Base-by-base conservation (phyloP, 1,284 basidiomycete species). In the Quambalaria eucalypti region DNA sequence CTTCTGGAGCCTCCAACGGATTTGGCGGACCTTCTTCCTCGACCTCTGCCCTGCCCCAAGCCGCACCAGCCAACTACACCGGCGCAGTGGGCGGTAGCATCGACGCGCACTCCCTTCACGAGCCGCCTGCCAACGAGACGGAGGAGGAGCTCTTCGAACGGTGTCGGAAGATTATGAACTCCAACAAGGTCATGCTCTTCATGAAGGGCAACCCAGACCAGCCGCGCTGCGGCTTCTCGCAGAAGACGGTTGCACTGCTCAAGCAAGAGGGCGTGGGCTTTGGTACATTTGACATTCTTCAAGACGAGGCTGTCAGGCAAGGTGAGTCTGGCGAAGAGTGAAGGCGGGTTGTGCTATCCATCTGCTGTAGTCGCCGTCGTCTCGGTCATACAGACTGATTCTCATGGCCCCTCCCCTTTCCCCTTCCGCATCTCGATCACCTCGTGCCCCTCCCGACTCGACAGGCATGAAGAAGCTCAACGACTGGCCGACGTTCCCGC, bases 181-280 rank as follows among this genome's bases (percentile, higher is more conserved):
- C 80, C 68, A 78, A 78, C 67, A 80, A 80, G 61, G 81, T 96
- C 48, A 84, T 98, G 54, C 78, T 98, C 55, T 97, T 98, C 82
- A 98, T 98, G 92, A 98, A 98, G 79, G 95, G 93, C 23, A 86
- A 85, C 61, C 88, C 89, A 0, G 83, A 86, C 47, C 80, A 82
- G 26, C 95, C 76, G 40, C 30, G 69, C 44, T 78, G 93, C 66
- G 95, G 86, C 8, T 87, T 87, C 77, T 85, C 83, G 49, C 80
- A 85, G 39, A 81, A 84, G 77, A 85, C 84, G 12, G 84, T 87
- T 50, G 82, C 78, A 12, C 76, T 87, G 28, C 77, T 87, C 54
- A 75, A 80, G 40, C 81, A 84, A 56, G 80, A 85, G 63, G 79
- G 79, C 8, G 80, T 87, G 50, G 79, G 82, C 62, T 87, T 85